These are phyloP conservation scores for Lippia alba DNA, from an alignment of 305 asterid species.

Conservation along the genomic window DNA sequence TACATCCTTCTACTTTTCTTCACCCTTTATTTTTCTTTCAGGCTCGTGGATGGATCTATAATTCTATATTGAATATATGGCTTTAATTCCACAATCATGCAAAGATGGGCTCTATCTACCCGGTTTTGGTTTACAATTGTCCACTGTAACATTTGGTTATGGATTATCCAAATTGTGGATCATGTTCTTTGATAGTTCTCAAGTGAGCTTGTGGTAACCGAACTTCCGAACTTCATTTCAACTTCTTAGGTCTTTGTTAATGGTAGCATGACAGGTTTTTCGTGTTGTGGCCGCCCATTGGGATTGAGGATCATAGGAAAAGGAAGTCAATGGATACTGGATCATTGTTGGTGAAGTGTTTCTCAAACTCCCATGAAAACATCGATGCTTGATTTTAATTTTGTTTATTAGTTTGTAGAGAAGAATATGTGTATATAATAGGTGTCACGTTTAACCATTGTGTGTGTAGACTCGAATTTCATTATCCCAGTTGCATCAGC, in stretches of 20 bases:
- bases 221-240: background rate
- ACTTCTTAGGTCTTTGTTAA: background rate
- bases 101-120: constrained; percentile 21
- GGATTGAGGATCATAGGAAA: background rate
- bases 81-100: constrained; percentile 6
- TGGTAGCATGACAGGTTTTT: constrained; percentile 7
- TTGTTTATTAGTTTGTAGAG: background rate
- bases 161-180: constrained; percentile 3
- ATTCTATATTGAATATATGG: constrained; percentile 7
- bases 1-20: constrained; percentile 1
- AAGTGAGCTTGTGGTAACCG: background rate
- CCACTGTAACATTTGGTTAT: background rate
- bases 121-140: background rate
- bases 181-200: constrained; percentile 22
- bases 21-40: background rate
- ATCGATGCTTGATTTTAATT: background rate
- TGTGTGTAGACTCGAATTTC: background rate
- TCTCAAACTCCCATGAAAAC: background rate
- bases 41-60: constrained; percentile 25
- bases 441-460: constrained; percentile 1
- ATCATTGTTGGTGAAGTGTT: background rate
- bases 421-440: background rate
- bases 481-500: background rate
- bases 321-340: background rate
- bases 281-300: constrained; percentile 12